These are phyloP conservation scores for Glebionis coronaria DNA, from an alignment of 129 eudicot genomes.

Conservation along the genomic window DNA sequence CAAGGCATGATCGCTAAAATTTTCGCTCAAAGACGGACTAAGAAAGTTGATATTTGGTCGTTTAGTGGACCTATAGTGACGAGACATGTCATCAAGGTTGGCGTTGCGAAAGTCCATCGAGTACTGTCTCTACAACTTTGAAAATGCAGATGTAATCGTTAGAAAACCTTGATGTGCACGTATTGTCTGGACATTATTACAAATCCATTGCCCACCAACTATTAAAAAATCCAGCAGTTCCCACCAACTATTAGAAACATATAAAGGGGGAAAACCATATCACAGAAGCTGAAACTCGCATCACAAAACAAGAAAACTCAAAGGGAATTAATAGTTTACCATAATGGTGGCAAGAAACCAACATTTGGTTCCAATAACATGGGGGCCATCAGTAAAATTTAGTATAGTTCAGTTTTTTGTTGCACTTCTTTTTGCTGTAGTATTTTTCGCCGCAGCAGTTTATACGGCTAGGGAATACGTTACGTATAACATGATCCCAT, in stretches of 20 bases:
- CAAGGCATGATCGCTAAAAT: no score
- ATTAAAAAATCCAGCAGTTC: constrained; percentile 11
- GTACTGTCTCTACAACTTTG: no score
- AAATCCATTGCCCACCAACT: no score
- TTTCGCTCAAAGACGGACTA: no score
- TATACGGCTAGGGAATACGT: constrained; percentile 53
- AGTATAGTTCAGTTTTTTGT: constrained; percentile 52
- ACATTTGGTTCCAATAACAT: constrained; percentile 31
- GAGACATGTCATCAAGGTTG: no score
- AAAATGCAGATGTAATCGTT: no score
- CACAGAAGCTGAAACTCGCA: constrained; percentile 14
- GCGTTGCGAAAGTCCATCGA: no score
- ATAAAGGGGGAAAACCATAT: constrained; percentile 26
- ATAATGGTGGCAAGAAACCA: constrained; percentile 43
- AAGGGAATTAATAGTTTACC: constrained; percentile 3
- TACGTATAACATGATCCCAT: constrained; percentile 23
- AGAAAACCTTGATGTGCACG: no score
- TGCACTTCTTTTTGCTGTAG: constrained; percentile 43
- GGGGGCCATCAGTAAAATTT: constrained; percentile 55
- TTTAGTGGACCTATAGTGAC: no score
- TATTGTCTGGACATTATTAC: no score
- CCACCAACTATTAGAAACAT: constrained; percentile 41
- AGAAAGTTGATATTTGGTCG: no score
- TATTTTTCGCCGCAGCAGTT: constrained; percentile 52
- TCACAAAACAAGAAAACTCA: neutral